phyloP scores from a whole-genome alignment of 192 early-diverging fungal genomes.

The Linnemannia elongata region DNA sequence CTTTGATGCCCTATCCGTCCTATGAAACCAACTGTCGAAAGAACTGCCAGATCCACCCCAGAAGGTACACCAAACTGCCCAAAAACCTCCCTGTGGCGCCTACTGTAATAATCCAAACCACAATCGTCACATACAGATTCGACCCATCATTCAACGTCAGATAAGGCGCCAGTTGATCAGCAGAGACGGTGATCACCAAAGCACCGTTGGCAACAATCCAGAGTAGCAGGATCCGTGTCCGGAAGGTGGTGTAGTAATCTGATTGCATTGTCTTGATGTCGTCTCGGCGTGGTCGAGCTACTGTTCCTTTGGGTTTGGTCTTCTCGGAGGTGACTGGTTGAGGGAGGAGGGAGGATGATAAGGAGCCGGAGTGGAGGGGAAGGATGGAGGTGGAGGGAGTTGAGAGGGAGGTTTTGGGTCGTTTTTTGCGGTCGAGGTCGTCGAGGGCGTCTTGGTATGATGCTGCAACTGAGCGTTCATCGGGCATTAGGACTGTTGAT shows the following conservation, averaged over 20 bases:
- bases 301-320: background rate
- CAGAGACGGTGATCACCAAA: slow-evolving; percentile 52
- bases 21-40: slow-evolving; percentile 1
- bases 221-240: slow-evolving; percentile 37
- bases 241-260: slow-evolving; percentile 48
- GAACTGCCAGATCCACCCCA: slow-evolving; percentile 46
- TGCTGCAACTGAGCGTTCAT: slow-evolving; percentile 29
- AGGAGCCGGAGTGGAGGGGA: slow-evolving; percentile 9
- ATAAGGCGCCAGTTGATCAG: slow-evolving; percentile 44
- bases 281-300: slow-evolving; percentile 12
- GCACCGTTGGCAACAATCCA: slow-evolving; percentile 54
- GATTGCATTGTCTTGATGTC: slow-evolving; percentile 55
- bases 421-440: slow-evolving; percentile 40
- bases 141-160: slow-evolving; percentile 38
- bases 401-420: slow-evolving; percentile 16
- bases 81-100: slow-evolving; percentile 51
- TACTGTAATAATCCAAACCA: slow-evolving; percentile 47
- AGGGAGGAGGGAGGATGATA: background rate
- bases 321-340: background rate
- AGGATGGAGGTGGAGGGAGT: slow-evolving; percentile 22
- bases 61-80: slow-evolving; percentile 38
- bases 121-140: slow-evolving; percentile 50
- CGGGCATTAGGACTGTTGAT: slow-evolving; percentile 51
- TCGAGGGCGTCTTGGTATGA: slow-evolving; percentile 51
- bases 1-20: background rate